phyloP scores from a whole-genome alignment of 106 monocot species.

The Hemerocallis citrina region DNA sequence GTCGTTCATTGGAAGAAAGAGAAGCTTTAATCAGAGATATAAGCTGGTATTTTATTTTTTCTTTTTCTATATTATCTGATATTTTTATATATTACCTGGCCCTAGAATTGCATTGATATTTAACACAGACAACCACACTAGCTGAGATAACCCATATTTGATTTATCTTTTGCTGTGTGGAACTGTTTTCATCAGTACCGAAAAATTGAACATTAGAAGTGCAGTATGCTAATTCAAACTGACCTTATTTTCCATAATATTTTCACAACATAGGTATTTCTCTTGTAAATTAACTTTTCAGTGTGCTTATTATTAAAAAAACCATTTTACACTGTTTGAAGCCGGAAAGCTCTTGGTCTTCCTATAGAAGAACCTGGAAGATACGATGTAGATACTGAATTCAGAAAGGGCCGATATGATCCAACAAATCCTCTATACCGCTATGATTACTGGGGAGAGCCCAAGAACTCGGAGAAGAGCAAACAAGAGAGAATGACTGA shows the following conservation, averaged over 20 bases:
- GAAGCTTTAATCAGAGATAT: constrained; percentile 94
- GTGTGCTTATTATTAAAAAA: too few species aligned
- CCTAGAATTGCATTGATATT: not conserved
- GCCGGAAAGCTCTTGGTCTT: constrained; percentile 80
- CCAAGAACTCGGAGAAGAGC: constrained; percentile 72
- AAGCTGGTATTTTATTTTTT: constrained; percentile 48
- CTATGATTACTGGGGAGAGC: constrained; percentile 90
- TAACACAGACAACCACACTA: not conserved
- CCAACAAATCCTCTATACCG: constrained; percentile 63
- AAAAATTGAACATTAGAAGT: too few species aligned
- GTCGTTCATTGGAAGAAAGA: constrained; percentile 82
- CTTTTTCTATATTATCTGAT: not conserved
- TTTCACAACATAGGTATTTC: too few species aligned
- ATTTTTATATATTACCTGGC: not conserved
- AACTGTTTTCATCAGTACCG: too few species aligned
- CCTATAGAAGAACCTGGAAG: constrained; percentile 87
- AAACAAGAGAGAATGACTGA: constrained; percentile 43
- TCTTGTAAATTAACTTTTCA: too few species aligned
- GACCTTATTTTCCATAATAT: too few species aligned
- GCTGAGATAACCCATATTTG: not conserved
- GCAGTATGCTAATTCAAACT: too few species aligned
- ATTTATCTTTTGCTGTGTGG: not conserved
- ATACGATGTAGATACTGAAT: constrained; percentile 43
- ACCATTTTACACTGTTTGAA: constrained; percentile 18
- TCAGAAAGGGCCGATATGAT: constrained; percentile 59